Evolutionary conservation across 257 asterid genomes (phyloP), one percentile per base, ranked within the genome.

Genomic region (Solanum virginianum): DNA sequence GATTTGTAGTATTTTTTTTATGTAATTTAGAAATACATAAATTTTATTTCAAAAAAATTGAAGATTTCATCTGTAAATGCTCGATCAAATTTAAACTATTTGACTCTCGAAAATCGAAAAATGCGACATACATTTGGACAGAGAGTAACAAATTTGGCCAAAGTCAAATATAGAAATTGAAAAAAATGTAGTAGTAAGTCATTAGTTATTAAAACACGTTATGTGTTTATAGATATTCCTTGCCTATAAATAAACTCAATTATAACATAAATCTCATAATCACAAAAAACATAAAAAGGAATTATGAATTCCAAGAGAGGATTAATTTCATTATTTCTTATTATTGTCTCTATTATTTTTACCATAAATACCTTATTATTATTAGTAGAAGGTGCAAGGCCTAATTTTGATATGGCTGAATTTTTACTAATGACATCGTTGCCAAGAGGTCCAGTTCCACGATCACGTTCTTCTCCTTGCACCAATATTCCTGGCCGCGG

Each of bases 361-460:
- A 29, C 47, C 0, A 75, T 83, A 7, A 80, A 80, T 11, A 65
- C 43, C 45, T 65, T 75, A 53, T 85, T 87, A 68, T 89, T 82
- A 9, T 49, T 84, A 72, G 94, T 91, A 7, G 55, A 70, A 39
- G 80, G 80, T 70, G 75, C 68, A 14, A 91, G 95, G 79, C 80
- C 81, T 57, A 60, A 60, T n/a, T 66, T 89, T 51, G 85, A 71
- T 14, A 83, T 84, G 89, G 51, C 9, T 18, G 26, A 47, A 14
- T 63, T 86, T 18, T 29, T 70, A 69, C 53, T 69, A 4, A 17
- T 87, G 18, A 80, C 86, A 62, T 85, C 92, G 86, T 92, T 93
- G 20, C 94, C 95, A 17, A 84, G 89, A 24, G 97, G 97, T 10
- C 88, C 81, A 0, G 88, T 89, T 53, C 90, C 93, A 6, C 89